Conservation (phyloP, 495 filamentous ascomycete species). For the Hyaloscypha hepaticicola region DNA sequence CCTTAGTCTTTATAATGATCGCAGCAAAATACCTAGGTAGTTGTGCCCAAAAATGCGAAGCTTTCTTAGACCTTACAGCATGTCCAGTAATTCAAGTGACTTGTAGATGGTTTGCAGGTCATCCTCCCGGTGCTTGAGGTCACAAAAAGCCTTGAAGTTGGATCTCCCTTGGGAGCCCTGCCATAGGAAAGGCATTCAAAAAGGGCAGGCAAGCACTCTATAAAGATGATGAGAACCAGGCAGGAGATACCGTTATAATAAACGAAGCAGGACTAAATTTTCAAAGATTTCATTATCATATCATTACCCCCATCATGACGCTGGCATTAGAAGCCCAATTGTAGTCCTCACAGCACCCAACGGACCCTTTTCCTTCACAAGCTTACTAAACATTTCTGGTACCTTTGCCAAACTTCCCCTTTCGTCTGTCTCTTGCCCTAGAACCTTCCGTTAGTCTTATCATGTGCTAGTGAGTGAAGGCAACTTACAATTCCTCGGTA, state of each 20-base stretch:
- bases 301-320: slow-evolving; percentile 7
- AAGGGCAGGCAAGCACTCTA: too few relatives aligned
- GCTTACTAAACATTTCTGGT: slow-evolving; percentile 49
- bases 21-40: slow-evolving; percentile 5
- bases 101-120: not conserved
- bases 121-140: not conserved
- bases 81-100: not conserved
- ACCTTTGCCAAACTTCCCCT: slow-evolving; percentile 47
- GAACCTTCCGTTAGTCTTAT: slow-evolving; percentile 24
- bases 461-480: not conserved
- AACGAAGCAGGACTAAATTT: not conserved
- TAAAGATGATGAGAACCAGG: too few relatives aligned
- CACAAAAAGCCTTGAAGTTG: not conserved
- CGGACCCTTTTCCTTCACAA: slow-evolving; percentile 50
- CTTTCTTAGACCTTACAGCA: not conserved
- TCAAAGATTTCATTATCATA: slow-evolving; percentile 5
- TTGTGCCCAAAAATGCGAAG: not conserved
- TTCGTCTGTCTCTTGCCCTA: slow-evolving; percentile 53
- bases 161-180: too few relatives aligned
- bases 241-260: too few relatives aligned
- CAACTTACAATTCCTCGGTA: slow-evolving; percentile 53
- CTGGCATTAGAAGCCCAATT: slow-evolving; percentile 45
- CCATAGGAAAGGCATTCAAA: too few relatives aligned
- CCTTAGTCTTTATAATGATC: slow-evolving; percentile 13
- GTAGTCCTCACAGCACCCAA: slow-evolving; percentile 51